Percentiles rank a stretch among this genome's conserved stretches.
Conservation (phyloP, 805 yeast species). For the Metschnikowia anglica region DNA sequence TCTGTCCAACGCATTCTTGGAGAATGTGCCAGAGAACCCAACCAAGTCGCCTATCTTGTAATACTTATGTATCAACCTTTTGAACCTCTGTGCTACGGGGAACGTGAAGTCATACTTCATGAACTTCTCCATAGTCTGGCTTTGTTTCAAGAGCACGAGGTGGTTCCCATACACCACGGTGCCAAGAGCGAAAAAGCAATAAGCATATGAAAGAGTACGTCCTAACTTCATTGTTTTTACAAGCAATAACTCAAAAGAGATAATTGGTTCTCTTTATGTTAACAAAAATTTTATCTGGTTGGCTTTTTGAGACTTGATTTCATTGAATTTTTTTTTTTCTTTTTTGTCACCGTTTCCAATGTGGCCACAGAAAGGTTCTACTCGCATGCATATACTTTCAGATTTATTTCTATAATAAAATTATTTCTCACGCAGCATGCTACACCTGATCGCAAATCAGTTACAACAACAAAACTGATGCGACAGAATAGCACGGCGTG, state of each 20-base stretch:
- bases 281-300: neutral
- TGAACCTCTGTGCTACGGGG: constrained; percentile 40
- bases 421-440: constrained; percentile 3
- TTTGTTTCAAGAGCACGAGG: constrained; percentile 52
- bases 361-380: constrained; percentile 3
- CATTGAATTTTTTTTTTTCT: neutral
- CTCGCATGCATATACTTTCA: constrained; percentile 6
- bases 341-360: constrained; percentile 2
- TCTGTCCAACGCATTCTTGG: constrained; percentile 45
- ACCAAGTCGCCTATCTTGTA: constrained; percentile 69
- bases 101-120: constrained; percentile 44
- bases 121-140: constrained; percentile 49
- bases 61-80: constrained; percentile 48
- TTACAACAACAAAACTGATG: constrained; percentile 13
- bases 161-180: constrained; percentile 25
- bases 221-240: constrained; percentile 10
- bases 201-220: constrained; percentile 2
- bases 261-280: neutral
- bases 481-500: neutral
- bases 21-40: constrained; percentile 66
- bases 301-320: neutral
- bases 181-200: constrained; percentile 3
- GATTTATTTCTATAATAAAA: constrained; percentile 8
- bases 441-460: neutral
- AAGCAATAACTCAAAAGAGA: constrained; percentile 1